Base-by-base conservation (phyloP, 805 yeast species). In the Saccharomycopsis javanensis region DNA sequence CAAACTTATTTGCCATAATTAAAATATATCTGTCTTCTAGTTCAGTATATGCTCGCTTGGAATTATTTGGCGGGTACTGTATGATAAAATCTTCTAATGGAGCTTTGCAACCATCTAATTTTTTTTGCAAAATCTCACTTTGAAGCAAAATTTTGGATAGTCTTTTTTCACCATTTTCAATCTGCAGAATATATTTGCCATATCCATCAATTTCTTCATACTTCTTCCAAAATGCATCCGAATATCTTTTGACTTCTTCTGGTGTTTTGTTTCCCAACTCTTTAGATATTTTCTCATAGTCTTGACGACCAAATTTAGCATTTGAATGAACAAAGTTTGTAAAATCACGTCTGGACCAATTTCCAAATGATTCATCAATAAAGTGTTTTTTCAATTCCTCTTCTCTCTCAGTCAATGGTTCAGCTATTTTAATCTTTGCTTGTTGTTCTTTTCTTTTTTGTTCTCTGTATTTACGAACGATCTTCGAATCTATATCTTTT, bases 11-110 rank as follows among this genome's bases (percentile, higher is more conserved):
- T 0, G 84, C 85, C 56, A 80, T 78, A 30, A 77, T 63, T 53
- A 87, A 66, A 27, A 87, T 71, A 63, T 82, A 87, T 55, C 88
- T 75, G 65, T 87, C 96, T 65, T 87, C 95, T 0, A 77, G 68
- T 33, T 80, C 79, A 7, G 87, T 81, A 64, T 85, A 87, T 7
- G 85, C 76, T 63, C 90, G 72, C 65, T 86, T 85, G 11, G 94
- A 85, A 66, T 85, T 86, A 66, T 86, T 86, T n/a, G 91, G 91
- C 0, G 94, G 92, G 60, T 85, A 87, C 56, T 80, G 85, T 25
- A 87, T 82, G 3, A 70, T 70, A 68, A 87, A 70, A 48, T 84
- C 82, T 50, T 81, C 81, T 23, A 85, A 66, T 0, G 91, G 90
- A 57, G 77, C 79, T n/a, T 73, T 72, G 46, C 76, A 72, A 56